Percentiles rank a stretch among this genome's conserved stretches.
These are phyloP conservation scores for Pyrus communis DNA, from an alignment of 306 rosid species.

Conservation along the genomic window DNA sequence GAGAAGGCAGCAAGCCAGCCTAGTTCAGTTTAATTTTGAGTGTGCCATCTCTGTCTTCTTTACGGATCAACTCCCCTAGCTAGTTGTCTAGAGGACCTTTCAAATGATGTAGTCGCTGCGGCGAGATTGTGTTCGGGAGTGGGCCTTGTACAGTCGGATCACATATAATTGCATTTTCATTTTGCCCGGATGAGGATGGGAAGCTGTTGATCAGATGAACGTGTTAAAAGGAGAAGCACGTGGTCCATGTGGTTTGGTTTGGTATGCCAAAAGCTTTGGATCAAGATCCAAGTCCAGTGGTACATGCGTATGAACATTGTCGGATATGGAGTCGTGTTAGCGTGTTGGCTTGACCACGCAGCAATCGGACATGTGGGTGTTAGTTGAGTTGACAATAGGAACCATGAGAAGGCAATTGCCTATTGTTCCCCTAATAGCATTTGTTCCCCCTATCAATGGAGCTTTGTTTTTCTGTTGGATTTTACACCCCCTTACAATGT, in stretches of 20 bases:
- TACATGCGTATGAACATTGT: not conserved
- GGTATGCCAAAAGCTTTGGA: constrained; percentile 4
- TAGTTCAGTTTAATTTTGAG: constrained; percentile 26
- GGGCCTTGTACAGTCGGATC: constrained; percentile 27
- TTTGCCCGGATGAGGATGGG: constrained; percentile 18
- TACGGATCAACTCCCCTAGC: constrained; percentile 5
- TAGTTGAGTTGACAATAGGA: not conserved
- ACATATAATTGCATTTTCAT: constrained; percentile 15
- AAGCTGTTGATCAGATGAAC: constrained; percentile 17
- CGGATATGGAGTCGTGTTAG: not conserved
- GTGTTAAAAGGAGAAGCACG: constrained; percentile 13
- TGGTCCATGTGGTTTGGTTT: not conserved
- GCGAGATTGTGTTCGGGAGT: constrained; percentile 21
- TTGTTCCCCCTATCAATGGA: not conserved
- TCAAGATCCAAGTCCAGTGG: not conserved
- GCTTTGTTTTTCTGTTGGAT: not conserved
- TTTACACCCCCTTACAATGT: not conserved
- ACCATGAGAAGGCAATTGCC: not conserved
- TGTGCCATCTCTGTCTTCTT: constrained; percentile 2
- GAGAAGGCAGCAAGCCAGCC: constrained; percentile 38
- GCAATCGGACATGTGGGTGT: not conserved
- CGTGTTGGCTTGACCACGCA: not conserved
- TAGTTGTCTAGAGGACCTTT: constrained; percentile 15
- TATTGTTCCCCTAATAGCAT: not conserved
- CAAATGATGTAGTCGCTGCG: constrained; percentile 12